Evolutionary conservation across 495 filamentous ascomycete species (phyloP).

Genomic region (Articulospora tetracladia): DNA sequence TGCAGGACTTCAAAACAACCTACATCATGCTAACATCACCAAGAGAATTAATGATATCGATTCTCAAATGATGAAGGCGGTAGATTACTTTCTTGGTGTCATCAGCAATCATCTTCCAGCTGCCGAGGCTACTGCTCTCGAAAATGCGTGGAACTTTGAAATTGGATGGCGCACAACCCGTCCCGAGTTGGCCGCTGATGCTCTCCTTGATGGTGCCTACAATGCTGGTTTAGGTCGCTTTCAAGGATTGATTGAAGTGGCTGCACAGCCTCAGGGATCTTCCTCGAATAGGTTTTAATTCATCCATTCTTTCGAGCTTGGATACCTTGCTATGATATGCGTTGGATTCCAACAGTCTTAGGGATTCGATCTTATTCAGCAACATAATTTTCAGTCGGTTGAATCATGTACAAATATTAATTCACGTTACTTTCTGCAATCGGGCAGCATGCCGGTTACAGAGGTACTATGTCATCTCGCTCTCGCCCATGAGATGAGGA

Average conservation of each 20-base stretch:
- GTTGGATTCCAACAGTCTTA: too few relatives aligned
- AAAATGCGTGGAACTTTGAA: conserved; percentile 15
- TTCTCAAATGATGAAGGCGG: conserved; percentile 22
- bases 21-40: background rate
- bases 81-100: conserved; percentile 25
- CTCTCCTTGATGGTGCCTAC: conserved; percentile 24
- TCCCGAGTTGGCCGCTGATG: conserved; percentile 6
- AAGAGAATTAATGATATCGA: conserved; percentile 19
- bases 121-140: conserved; percentile 19
- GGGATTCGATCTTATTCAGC: too few relatives aligned
- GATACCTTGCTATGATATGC: too few relatives aligned
- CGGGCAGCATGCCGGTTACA: too few relatives aligned
- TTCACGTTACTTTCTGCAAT: too few relatives aligned
- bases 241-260: conserved; percentile 21
- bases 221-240: conserved; percentile 29
- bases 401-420: too few relatives aligned
- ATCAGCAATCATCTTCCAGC: conserved; percentile 23
- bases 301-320: background rate
- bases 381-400: too few relatives aligned
- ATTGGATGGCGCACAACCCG: conserved; percentile 11
- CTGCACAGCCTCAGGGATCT: background rate
- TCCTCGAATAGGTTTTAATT: background rate
- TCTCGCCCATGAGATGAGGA: too few relatives aligned
- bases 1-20: background rate
- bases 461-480: too few relatives aligned